Conservation (phyloP, 208 protist genomes). For the Wallacemonas sp. region DNA sequence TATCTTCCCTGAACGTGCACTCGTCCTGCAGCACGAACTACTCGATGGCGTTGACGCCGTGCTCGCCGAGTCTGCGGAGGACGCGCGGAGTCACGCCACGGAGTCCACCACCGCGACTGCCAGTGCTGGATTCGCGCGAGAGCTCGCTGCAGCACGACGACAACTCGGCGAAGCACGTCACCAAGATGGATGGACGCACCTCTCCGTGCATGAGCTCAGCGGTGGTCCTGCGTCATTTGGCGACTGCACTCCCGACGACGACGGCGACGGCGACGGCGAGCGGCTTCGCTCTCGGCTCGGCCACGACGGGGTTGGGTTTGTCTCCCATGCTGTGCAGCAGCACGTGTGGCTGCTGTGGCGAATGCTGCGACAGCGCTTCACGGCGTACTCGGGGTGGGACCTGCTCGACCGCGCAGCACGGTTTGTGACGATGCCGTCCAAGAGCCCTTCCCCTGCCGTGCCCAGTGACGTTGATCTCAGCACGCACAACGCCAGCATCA, state of each 20-base stretch:
- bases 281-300: background rate
- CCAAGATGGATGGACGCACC: background rate
- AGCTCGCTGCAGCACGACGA: background rate
- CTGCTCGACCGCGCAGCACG: slow-evolving; percentile 28
- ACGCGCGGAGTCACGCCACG: background rate
- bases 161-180: background rate
- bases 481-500: too few species aligned
- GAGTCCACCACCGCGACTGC: too few species aligned
- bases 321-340: slow-evolving; percentile 27
- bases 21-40: slow-evolving; percentile 25
- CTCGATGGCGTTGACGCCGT: slow-evolving; percentile 11
- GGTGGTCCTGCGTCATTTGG: background rate
- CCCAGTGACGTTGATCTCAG: background rate
- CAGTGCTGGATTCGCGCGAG: background rate
- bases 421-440: slow-evolving; percentile 17
- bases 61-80: slow-evolving; percentile 12
- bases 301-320: slow-evolving; percentile 16
- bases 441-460: slow-evolving; percentile 36
- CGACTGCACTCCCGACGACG: background rate
- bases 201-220: slow-evolving; percentile 1
- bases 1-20: slow-evolving; percentile 23
- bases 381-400: slow-evolving; percentile 32
- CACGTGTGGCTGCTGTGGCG: slow-evolving; percentile 39
- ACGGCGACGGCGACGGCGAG: background rate
- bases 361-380: slow-evolving; percentile 41